A percentile compares a stretch with the other conserved stretches of the same genome.
Conservation (phyloP, 192 early-diverging fungal genomes). For the Funneliformis geosporum region DNA sequence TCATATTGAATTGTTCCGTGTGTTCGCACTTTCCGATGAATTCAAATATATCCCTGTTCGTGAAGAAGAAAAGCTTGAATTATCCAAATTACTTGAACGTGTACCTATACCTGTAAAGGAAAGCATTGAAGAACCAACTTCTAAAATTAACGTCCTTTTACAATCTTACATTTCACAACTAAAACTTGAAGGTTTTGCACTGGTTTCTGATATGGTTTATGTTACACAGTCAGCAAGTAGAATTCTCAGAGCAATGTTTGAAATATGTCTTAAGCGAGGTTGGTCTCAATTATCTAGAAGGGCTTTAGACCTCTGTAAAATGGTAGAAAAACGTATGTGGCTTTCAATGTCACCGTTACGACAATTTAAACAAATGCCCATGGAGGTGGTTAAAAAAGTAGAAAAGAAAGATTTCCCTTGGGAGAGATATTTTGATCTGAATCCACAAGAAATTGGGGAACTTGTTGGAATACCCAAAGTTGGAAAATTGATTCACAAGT, state of each 20-base stretch:
- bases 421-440: conserved; percentile 93
- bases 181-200: conserved; percentile 89
- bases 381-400: conserved; percentile 81
- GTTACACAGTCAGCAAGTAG: conserved; percentile 94
- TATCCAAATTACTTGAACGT: conserved; percentile 84
- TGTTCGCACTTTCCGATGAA: conserved; percentile 88
- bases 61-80: conserved; percentile 91
- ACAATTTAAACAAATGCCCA: conserved; percentile 80
- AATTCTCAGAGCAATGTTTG: conserved; percentile 95
- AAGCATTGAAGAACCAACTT: conserved; percentile 82
- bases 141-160: conserved; percentile 92
- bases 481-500: conserved; percentile 88
- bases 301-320: conserved; percentile 92
- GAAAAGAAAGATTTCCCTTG: conserved; percentile 95
- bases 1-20: conserved; percentile 85
- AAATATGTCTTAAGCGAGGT: conserved; percentile 90
- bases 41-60: conserved; percentile 94
- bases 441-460: conserved; percentile 91
- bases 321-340: conserved; percentile 97
- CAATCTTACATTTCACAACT: conserved; percentile 97
- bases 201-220: conserved; percentile 98
- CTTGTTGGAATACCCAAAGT: conserved; percentile 81
- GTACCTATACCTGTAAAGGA: conserved; percentile 97
- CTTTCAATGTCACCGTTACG: conserved; percentile 93
- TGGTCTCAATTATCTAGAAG: conserved; percentile 92